These are phyloP conservation scores for Cyclotella choctawhatcheeana DNA, from an alignment of 108 stramenopile genomes.

Conservation along the genomic window DNA sequence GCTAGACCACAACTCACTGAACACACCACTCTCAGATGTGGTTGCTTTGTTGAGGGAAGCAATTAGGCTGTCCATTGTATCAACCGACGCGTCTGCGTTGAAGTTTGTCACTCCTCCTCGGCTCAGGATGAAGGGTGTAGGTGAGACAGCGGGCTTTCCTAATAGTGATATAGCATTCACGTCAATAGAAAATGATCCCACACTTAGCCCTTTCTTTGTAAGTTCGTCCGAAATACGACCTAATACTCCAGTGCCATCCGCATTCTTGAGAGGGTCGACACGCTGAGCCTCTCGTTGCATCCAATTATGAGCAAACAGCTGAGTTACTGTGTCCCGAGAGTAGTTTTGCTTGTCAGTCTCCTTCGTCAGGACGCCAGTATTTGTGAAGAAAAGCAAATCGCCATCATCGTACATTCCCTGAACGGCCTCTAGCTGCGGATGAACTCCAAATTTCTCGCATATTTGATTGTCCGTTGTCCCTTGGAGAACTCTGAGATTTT, in stretches of 20 bases:
- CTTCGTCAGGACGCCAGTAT: conserved; percentile 68
- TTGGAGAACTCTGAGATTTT: conserved; percentile 27
- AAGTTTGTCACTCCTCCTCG: conserved; percentile 39
- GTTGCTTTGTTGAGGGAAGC: conserved; percentile 50
- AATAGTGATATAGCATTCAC: conserved; percentile 33
- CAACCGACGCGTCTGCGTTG: conserved; percentile 23
- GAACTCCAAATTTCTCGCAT: conserved; percentile 67
- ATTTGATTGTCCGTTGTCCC: conserved; percentile 50
- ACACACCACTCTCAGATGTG: conserved; percentile 39
- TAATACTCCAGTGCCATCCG: conserved; percentile 51
- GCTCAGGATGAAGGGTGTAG: conserved; percentile 31
- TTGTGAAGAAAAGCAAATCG: conserved; percentile 71
- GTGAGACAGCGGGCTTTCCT: conserved; percentile 25
- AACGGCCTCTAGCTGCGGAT: conserved; percentile 33
- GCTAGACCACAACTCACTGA: conserved; percentile 61
- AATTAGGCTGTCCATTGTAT: conserved; percentile 33
- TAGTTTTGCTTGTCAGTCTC: conserved; percentile 57
- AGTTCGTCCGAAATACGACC: conserved; percentile 46
- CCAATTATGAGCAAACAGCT: conserved; percentile 60
- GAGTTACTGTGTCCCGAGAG: conserved; percentile 39
- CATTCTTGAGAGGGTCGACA: conserved; percentile 42
- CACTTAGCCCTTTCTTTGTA: conserved; percentile 33
- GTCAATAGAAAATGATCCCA: conserved; percentile 43
- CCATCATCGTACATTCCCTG: conserved; percentile 64
- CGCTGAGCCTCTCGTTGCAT: conserved; percentile 43